Evolutionary conservation across 192 early-diverging fungal genomes (phyloP).

Genomic region (Coemansia sp.): DNA sequence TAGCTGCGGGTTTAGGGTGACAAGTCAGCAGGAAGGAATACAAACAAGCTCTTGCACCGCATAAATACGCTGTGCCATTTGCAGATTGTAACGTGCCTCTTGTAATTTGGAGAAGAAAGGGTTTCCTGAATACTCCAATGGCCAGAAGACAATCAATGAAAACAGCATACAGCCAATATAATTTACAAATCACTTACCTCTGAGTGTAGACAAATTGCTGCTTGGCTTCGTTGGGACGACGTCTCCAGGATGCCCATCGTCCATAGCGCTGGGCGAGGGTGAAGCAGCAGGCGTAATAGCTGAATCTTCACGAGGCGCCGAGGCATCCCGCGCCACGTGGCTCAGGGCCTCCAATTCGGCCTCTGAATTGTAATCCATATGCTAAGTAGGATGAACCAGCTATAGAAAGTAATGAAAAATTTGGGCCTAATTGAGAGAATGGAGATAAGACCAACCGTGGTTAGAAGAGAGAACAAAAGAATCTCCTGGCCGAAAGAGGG

Average conservation of each 20-base stretch:
- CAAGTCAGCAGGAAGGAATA: not conserved
- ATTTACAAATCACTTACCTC: not conserved
- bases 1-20: not conserved
- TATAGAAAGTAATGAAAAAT: not conserved
- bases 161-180: not conserved
- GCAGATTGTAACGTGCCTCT: constrained; percentile 3
- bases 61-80: not conserved
- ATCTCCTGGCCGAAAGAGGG: not conserved
- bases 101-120: not conserved
- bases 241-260: not conserved
- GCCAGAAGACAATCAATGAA: not conserved
- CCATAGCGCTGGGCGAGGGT: constrained; percentile 1
- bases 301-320: constrained; percentile 8
- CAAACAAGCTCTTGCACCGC: not conserved
- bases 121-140: not conserved
- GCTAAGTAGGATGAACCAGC: not conserved
- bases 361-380: constrained; percentile 24
- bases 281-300: not conserved
- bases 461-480: not conserved
- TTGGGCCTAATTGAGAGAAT: not conserved
- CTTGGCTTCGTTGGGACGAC: not conserved
- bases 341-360: constrained; percentile 14
- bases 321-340: constrained; percentile 9
- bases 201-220: not conserved
- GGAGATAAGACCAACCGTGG: not conserved